Base-by-base conservation (phyloP, 805 yeast species). In the Osmozyma mogii region DNA sequence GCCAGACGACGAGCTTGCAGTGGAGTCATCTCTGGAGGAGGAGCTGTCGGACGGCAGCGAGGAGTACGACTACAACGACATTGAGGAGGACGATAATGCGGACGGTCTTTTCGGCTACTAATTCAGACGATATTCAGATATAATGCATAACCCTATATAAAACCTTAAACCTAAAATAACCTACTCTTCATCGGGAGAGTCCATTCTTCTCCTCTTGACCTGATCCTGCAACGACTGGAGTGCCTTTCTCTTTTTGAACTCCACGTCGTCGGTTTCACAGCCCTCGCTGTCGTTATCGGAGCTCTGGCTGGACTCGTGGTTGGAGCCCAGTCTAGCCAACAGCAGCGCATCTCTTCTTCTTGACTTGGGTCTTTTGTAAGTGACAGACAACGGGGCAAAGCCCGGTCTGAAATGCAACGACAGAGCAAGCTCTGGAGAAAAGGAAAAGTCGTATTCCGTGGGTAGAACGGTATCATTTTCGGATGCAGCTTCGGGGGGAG, bases 81-180 rank as follows among this genome's bases (percentile, higher is more conserved):
- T 31, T 5, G 83, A 73, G 26, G 60, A 75, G 34, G 83, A 73
- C 44, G 92, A 78, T 32, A 61, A 62, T 41, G 67, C 65, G 15
- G 74, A 64, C 40, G 74, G 75, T 35, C 49, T 72, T 49, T 60
- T 65, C 53, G 61, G 61, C 34, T 59, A 62, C 40, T 61, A 48
- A 30, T 30, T 30, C 29, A 35, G 30, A 12, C 17, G 18, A 20
- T 10, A 20, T 8, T 15, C 16, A 24, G 7, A 7, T 6, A 14
- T 14, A 25, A 10, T 14, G 17, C 4, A 9, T 9, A 20, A n/a
- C 26, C 18, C 18, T 26, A 13, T 17, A 15, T 13, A 17, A 4
- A 22, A 4, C 11, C 15, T 22, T n/a, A 22, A 22, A n/a, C 22
- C 19, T 10, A 7, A 14, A 22, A 17, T 28, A 13, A 20, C 16